These are phyloP conservation scores for Sextonia rubra DNA, from an alignment of 164 flowering plant species.

Conservation along the genomic window DNA sequence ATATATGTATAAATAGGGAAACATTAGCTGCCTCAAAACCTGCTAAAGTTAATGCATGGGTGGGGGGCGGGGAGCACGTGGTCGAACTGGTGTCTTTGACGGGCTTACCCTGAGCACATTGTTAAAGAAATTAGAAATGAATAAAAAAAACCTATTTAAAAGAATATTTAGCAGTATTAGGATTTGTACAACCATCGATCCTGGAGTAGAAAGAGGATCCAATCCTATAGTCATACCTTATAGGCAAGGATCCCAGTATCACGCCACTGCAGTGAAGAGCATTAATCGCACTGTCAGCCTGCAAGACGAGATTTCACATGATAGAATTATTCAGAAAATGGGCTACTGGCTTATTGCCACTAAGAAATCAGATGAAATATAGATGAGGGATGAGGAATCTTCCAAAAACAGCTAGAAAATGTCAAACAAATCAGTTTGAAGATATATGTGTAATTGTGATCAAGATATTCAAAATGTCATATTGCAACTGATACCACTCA, in stretches of 20 bases:
- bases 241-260: slow-evolving; percentile 67
- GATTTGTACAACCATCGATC: background rate
- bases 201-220: background rate
- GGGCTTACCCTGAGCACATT: slow-evolving; percentile 66
- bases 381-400: background rate
- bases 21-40: slow-evolving; percentile 6
- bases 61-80: slow-evolving; percentile 49
- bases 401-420: background rate
- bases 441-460: background rate
- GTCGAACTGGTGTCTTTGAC: slow-evolving; percentile 77
- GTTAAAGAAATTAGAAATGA: slow-evolving; percentile 2
- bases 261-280: slow-evolving; percentile 83
- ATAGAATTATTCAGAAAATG: background rate
- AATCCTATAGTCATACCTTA: slow-evolving; percentile 15
- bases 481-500: too few relatives aligned
- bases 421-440: background rate
- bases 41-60: slow-evolving; percentile 32
- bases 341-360: background rate
- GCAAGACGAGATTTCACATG: slow-evolving; percentile 8
- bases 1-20: slow-evolving; percentile 21
- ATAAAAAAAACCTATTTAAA: background rate
- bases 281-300: slow-evolving; percentile 90
- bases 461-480: too few relatives aligned
- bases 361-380: background rate
- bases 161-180: background rate